Conservation (phyloP, 2,329 filamentous ascomycete species). For the Phaeosphaeria sp. region DNA sequence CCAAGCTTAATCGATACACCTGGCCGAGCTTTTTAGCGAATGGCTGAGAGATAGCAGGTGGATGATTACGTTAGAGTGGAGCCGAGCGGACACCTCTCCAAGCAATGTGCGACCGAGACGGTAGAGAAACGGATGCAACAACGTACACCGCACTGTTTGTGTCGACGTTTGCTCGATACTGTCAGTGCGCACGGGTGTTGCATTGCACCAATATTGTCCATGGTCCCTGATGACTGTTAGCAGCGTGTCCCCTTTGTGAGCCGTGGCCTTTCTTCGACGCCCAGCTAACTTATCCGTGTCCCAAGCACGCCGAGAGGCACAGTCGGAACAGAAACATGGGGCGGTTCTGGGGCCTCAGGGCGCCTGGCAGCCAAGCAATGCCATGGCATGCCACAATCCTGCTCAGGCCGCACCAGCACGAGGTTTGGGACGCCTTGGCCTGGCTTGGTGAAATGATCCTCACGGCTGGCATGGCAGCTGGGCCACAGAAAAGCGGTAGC, state of each 20-base stretch:
- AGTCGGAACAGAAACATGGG: conserved; percentile 13
- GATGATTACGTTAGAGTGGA: conserved; percentile 42
- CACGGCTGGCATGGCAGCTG: not conserved
- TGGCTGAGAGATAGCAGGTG: conserved; percentile 25
- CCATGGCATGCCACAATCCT: conserved; percentile 27
- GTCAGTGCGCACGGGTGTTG: conserved; percentile 1
- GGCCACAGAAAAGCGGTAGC: conserved; percentile 16
- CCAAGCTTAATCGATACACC: conserved; percentile 37
- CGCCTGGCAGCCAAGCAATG: conserved; percentile 32
- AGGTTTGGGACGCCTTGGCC: conserved; percentile 26
- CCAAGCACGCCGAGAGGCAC: conserved; percentile 26
- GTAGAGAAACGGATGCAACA: conserved; percentile 12
- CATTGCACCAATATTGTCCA: conserved; percentile 4
- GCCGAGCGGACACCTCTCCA: conserved; percentile 36
- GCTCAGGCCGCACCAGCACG: conserved; percentile 14
- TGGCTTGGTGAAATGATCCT: conserved; percentile 23
- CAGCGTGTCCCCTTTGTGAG: not conserved
- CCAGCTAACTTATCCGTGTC: conserved; percentile 13
- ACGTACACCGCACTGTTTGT: conserved; percentile 15
- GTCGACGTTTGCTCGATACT: not conserved
- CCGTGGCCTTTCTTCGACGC: not conserved
- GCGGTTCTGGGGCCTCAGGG: conserved; percentile 13
- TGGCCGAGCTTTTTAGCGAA: conserved; percentile 30
- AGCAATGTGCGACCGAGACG: conserved; percentile 21
- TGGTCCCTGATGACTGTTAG: conserved; percentile 1